Conservation (phyloP, 2,329 filamentous ascomycete species). For the Ophiocordyceps sinensis region DNA sequence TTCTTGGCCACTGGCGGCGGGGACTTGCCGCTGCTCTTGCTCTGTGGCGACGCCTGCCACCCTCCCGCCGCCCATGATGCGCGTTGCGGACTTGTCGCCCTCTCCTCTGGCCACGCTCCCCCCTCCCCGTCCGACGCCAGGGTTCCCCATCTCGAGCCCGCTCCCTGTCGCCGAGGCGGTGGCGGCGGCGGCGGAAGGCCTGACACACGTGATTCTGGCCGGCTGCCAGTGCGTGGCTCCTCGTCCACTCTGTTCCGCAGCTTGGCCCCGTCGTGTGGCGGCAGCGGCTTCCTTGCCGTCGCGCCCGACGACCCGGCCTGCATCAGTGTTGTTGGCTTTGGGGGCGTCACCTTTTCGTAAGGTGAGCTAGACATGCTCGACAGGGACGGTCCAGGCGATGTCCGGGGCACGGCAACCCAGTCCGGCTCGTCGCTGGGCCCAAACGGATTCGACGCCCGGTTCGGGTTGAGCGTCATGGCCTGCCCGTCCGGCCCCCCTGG, state of each 20-base stretch:
- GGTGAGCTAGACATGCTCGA: constrained; percentile 45
- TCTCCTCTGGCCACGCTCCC: not conserved
- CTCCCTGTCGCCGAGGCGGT: constrained; percentile 27
- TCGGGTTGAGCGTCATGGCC: constrained; percentile 54
- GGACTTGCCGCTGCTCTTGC: constrained; percentile 21
- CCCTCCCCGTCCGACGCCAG: constrained; percentile 5
- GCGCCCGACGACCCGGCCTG: constrained; percentile 27
- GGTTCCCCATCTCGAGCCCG: constrained; percentile 7
- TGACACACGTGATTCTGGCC: constrained; percentile 9
- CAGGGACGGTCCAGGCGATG: constrained; percentile 36
- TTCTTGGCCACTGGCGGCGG: constrained; percentile 50
- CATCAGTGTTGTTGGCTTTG: constrained; percentile 20
- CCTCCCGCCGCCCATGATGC: not conserved
- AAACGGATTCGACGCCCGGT: constrained; percentile 72
- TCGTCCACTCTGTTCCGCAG: constrained; percentile 26
- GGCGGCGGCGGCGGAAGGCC: constrained; percentile 28
- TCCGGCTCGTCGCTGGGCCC: constrained; percentile 59
- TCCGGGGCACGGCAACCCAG: constrained; percentile 57
- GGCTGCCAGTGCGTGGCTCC: not conserved
- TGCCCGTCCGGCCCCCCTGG: constrained; percentile 37
- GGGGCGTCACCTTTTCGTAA: constrained; percentile 40
- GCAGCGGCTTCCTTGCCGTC: constrained; percentile 26
- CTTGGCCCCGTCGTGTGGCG: constrained; percentile 10
- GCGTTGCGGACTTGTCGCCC: not conserved
- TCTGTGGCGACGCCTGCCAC: constrained; percentile 12